Evolutionary conservation across 495 filamentous ascomycete species (phyloP), one percentile per base, ranked within the genome.

Genomic region (Hypoxylon perforatum): DNA sequence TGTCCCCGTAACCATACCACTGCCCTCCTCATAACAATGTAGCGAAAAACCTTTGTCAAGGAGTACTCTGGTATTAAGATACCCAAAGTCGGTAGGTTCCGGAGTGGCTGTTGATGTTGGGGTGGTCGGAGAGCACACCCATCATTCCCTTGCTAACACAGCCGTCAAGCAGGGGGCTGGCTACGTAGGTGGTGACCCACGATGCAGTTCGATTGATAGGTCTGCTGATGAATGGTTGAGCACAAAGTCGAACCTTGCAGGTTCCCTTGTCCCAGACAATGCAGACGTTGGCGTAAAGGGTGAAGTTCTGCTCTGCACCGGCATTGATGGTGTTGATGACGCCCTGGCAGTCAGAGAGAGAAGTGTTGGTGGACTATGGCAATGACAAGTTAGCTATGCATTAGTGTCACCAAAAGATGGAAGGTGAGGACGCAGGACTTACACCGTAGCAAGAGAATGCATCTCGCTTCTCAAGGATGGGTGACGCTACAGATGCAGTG

Each of bases 401-500:
- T 17, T 23, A 28, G 38, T 50, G 22, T 30, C 4, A 36, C 11
- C 4, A 28, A 10, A 52, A 18, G 48, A 36, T 35, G 28, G 33
- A 12, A 19, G 18, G 28, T 9, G 14, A 4, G 3, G 6, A 39
- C 0, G 3, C 2, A 21, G 42, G 11, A 60, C 69, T 51, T 72
- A 74, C 72, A 5, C 72, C 72, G 25, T 74, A 74, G 17, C 72
- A 74, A 23, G 63, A 63, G 42, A 55, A 74, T 19, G 72, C 72
- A 56, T 74, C 72, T 58, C 72, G 67, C 33, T 72, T 74, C 39
- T 55, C 47, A 7, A 74, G 69, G 36, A 19, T 6, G 25, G 22
- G 23, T 5, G 17, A n/a, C 8, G 19, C 8, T 11, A 21, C 17
- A 44, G 12, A 17, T n/a, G 11, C 33, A 21, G 14, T 14, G 4